phyloP scores from a whole-genome alignment of 495 filamentous ascomycete genomes.

The Hypomontagnella submonticulosa region DNA sequence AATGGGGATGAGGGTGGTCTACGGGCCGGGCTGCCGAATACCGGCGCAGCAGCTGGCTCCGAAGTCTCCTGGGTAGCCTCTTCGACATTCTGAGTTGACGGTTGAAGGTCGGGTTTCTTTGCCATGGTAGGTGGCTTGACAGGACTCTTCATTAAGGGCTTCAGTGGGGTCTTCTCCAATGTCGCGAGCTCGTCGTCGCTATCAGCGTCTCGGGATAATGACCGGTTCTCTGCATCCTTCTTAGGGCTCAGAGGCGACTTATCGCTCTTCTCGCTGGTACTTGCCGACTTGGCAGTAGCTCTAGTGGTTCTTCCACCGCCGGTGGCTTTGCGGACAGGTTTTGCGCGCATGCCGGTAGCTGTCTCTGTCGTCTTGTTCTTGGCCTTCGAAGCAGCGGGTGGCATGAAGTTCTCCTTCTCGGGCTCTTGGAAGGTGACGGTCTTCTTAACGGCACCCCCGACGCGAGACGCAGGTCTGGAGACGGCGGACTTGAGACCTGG shows the following conservation, averaged over 20 bases:
- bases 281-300: conserved; percentile 37
- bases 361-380: conserved; percentile 45
- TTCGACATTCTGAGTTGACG: conserved; percentile 39
- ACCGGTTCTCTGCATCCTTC: conserved; percentile 63
- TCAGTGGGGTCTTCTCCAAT: conserved; percentile 59
- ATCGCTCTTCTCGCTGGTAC: conserved; percentile 31
- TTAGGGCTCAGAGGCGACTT: conserved; percentile 64
- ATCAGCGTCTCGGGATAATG: conserved; percentile 50
- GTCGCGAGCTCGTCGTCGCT: conserved; percentile 67
- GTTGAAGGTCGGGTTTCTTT: conserved; percentile 45
- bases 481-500: conserved; percentile 51
- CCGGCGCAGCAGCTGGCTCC: conserved; percentile 37
- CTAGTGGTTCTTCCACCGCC: conserved; percentile 41
- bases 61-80: conserved; percentile 23
- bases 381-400: conserved; percentile 40
- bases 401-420: conserved; percentile 65
- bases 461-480: conserved; percentile 42
- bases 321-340: conserved; percentile 53
- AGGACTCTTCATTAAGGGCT: conserved; percentile 61
- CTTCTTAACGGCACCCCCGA: conserved; percentile 55
- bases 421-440: conserved; percentile 67
- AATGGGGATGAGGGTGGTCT: conserved; percentile 58
- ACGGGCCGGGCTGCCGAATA: conserved; percentile 61
- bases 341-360: conserved; percentile 55
- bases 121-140: conserved; percentile 50